Percentiles rank a stretch among this genome's conserved stretches.
phyloP scores from a whole-genome alignment of 2,329 filamentous ascomycete genomes.

The Trichoderma koningiopsis region DNA sequence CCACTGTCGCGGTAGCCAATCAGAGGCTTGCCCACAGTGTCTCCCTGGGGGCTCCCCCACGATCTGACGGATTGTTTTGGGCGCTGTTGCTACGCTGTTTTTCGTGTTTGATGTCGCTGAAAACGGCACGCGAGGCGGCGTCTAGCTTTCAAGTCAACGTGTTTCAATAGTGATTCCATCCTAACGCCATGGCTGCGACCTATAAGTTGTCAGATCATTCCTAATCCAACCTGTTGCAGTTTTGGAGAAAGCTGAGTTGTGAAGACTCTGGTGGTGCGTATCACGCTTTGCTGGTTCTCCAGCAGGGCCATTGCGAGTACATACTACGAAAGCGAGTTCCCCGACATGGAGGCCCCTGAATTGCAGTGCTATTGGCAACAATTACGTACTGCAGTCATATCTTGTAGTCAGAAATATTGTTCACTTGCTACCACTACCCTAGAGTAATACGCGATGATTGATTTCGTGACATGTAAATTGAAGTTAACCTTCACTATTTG shows the following conservation, averaged over 20 bases:
- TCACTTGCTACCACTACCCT: background rate
- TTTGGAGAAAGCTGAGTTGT: background rate
- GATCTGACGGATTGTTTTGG: constrained; percentile 4
- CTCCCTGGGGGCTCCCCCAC: constrained; percentile 7
- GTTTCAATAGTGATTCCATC: background rate
- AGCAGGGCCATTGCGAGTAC: background rate
- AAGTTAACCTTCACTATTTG: no score
- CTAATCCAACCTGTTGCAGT: background rate
- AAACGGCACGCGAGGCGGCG: background rate
- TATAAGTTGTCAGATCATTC: background rate
- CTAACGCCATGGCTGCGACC: background rate
- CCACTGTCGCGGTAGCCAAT: constrained; percentile 5
- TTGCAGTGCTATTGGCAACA: background rate
- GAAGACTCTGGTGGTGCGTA: background rate
- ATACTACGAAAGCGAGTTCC: background rate
- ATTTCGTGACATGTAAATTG: no score
- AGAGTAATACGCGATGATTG: background rate
- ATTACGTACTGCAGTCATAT: background rate
- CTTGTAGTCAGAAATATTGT: background rate
- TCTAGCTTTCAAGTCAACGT: background rate
- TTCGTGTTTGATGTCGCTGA: background rate
- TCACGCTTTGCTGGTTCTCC: background rate
- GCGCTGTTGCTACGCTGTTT: background rate
- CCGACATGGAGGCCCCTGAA: background rate
- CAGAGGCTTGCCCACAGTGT: constrained; percentile 20